Evolutionary conservation across 257 asterid species (phyloP).

Genomic region (Jacaranda copaia): DNA sequence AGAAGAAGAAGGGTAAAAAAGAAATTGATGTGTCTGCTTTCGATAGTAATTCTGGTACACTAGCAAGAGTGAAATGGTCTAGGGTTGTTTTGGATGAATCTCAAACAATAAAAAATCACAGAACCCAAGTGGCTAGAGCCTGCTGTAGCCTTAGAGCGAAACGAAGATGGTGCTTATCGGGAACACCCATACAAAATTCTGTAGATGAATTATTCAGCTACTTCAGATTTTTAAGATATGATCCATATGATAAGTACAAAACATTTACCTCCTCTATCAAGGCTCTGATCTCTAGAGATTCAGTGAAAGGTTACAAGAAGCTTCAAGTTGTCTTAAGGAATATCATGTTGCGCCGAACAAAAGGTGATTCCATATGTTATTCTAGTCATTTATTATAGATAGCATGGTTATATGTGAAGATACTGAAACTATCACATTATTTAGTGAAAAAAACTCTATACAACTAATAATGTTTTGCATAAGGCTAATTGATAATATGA

Average conservation of each 20-base stretch:
- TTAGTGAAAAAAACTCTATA: neutral
- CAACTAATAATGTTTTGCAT: conserved; percentile 18
- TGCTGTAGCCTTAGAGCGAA: conserved; percentile 98
- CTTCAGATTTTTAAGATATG: conserved; percentile 92
- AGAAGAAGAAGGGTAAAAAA: conserved; percentile 74
- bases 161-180: conserved; percentile 98
- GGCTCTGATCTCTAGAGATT: conserved; percentile 71
- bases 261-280: conserved; percentile 68
- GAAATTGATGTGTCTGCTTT: conserved; percentile 61
- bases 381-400: conserved; percentile 7
- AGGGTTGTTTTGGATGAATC: conserved; percentile 97
- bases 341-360: conserved; percentile 97
- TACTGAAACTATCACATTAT: neutral
- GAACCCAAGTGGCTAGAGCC: conserved; percentile 98
- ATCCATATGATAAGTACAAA: conserved; percentile 88
- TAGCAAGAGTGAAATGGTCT: conserved; percentile 92
- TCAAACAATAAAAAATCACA: conserved; percentile 93
- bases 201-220: conserved; percentile 95
- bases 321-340: conserved; percentile 83
- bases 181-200: conserved; percentile 98
- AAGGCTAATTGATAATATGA: neutral
- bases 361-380: conserved; percentile 59
- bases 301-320: conserved; percentile 78
- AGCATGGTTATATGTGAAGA: conserved; percentile 9
- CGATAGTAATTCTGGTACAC: conserved; percentile 79